Base-by-base conservation (phyloP, 2,329 filamentous ascomycete genomes). In the Fusarium sambucinum region DNA sequence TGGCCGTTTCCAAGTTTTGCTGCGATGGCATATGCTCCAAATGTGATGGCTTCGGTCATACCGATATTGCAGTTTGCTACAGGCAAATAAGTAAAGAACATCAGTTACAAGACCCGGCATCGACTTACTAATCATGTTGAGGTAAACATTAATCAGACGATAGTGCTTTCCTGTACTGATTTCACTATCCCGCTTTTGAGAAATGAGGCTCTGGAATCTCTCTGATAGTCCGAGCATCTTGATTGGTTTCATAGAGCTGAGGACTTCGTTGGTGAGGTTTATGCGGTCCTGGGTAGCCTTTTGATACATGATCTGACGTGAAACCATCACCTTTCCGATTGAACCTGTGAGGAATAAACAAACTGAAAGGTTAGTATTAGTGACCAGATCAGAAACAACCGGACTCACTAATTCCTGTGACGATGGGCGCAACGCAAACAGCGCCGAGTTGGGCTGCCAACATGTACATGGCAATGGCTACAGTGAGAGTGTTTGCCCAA, bases 141-240 rank as follows among this genome's bases (percentile, higher is more conserved):
- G 55, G 54, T 73, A 77, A 9, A 77, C 73, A 11, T 42, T 71
- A 16, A 76, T 55, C 25, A 55, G 17, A 12, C 76, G 68, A 42
- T 61, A 78, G 9, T 70, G 65, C 46, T 76, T 75, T 2, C 73
- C 73, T 0, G 67, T 56, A 4, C 54, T 50, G 25, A 78, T 60
- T 19, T 77, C 75, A 3, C 75, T 53, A 14, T 72, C 64, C 13
- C 76, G 66, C 38, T 72, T 76, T 19, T 69, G 52, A 14, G 66
- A 55, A 52, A 78, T 73, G 1, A 75, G 54, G 4, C 53, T 50
- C 3, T 61, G 55, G 14, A 78, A 76, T 12, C 63, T 64, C 23
- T 77, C 74, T 3, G 76, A 70, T 10, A 74, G 66, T 0, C 77
- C 77, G 3, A 78, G 67, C 76, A 79, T 78, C 48, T 79, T 79